A percentile compares a stretch with the other conserved stretches of the same genome.
Conservation (phyloP, 1,284 basidiomycete genomes). For the Ceratobasidium papillatum region DNA sequence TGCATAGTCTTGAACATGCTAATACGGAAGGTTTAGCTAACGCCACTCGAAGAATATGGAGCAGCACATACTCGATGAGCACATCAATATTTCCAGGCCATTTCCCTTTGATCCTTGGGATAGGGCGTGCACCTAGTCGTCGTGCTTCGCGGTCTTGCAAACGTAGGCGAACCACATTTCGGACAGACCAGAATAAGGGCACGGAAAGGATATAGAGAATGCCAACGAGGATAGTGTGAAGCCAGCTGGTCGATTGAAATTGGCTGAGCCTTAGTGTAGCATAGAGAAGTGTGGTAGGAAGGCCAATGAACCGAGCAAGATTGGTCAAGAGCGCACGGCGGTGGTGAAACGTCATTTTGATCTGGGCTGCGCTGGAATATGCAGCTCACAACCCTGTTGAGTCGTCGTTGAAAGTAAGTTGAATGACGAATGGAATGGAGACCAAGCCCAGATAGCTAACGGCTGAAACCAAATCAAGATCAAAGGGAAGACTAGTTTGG, state of each 20-base stretch:
- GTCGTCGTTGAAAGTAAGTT: neutral
- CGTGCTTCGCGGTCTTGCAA: constrained; percentile 24
- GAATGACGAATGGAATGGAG: neutral
- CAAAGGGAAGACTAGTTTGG: constrained; percentile 9
- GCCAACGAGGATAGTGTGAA: constrained; percentile 17
- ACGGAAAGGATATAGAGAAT: constrained; percentile 17
- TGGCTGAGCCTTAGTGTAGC: neutral
- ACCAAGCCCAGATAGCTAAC: neutral
- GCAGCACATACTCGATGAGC: constrained; percentile 54
- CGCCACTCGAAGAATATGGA: neutral
- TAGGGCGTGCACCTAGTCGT: constrained; percentile 50
- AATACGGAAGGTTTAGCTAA: neutral
- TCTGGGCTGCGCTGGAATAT: neutral
- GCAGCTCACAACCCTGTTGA: neutral
- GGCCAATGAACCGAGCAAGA: constrained; percentile 36
- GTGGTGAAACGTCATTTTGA: constrained; percentile 34
- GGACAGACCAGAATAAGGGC: constrained; percentile 37
- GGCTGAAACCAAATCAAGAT: neutral
- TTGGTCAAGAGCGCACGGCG: constrained; percentile 23
- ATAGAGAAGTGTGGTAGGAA: constrained; percentile 8
- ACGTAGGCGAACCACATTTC: neutral
- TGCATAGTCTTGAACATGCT: constrained; percentile 38
- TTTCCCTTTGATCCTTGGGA: constrained; percentile 68
- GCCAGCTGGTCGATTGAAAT: constrained; percentile 25
- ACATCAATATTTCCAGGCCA: constrained; percentile 79